phyloP scores from a whole-genome alignment of 2,329 filamentous ascomycete species.

The Claviceps humidiphila region DNA sequence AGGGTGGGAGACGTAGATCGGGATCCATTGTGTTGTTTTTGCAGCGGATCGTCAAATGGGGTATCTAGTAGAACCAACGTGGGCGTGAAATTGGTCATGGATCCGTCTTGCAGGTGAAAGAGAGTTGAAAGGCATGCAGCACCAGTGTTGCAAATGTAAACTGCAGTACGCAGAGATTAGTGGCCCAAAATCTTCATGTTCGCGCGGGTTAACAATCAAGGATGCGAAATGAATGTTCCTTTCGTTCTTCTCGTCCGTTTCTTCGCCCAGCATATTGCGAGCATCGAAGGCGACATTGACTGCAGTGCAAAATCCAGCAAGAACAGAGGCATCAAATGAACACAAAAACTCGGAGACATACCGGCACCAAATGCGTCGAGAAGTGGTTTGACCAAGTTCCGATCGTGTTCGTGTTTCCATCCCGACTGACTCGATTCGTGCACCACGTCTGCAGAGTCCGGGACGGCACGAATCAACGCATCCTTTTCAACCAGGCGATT shows the following conservation, averaged over 20 bases:
- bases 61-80: constrained; percentile 45
- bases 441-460: constrained; percentile 5
- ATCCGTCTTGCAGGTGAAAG: constrained; percentile 38
- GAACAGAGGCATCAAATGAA: not conserved
- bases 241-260: not conserved
- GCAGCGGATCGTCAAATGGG: constrained; percentile 34
- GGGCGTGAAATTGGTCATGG: constrained; percentile 38
- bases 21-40: constrained; percentile 20
- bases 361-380: constrained; percentile 42
- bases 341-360: constrained; percentile 13
- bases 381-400: constrained; percentile 34
- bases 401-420: constrained; percentile 27
- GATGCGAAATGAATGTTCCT: no score
- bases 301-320: not conserved
- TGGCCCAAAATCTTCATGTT: not conserved
- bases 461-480: constrained; percentile 24
- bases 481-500: constrained; percentile 39
- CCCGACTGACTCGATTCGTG: constrained; percentile 10
- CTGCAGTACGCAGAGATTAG: constrained; percentile 21
- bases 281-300: not conserved
- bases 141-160: constrained; percentile 41
- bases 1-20: constrained; percentile 34
- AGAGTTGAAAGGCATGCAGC: constrained; percentile 39
- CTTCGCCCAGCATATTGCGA: not conserved
- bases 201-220: no score